Percentiles rank a stretch among this genome's conserved stretches.
Evolutionary conservation across 495 filamentous ascomycete species (phyloP).

Genomic region (Podospora didyma): DNA sequence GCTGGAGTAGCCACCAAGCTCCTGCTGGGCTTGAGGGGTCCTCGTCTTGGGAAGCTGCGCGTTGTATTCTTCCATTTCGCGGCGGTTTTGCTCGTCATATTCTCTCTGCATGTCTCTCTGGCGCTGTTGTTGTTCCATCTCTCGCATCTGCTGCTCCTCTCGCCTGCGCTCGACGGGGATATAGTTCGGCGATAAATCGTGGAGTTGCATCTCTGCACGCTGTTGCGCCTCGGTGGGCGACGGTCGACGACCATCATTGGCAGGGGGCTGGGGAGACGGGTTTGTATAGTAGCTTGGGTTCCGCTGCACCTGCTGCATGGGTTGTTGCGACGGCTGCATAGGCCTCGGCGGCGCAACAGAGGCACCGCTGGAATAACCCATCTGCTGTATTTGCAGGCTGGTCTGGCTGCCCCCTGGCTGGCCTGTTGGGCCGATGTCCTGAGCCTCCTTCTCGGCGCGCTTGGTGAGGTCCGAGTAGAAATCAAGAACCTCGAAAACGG

Average conservation of each 20-base stretch:
- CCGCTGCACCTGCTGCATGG: slow-evolving; percentile 44
- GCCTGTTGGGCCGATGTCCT: slow-evolving; percentile 69
- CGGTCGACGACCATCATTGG: slow-evolving; percentile 31
- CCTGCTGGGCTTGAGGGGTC: slow-evolving; percentile 28
- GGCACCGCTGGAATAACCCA: slow-evolving; percentile 58
- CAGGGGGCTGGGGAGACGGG: slow-evolving; percentile 22
- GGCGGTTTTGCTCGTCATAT: slow-evolving; percentile 61
- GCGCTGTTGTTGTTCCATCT: slow-evolving; percentile 6
- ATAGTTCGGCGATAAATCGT: slow-evolving; percentile 42
- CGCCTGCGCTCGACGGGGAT: slow-evolving; percentile 53
- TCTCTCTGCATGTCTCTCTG: slow-evolving; percentile 49
- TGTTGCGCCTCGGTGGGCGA: slow-evolving; percentile 41
- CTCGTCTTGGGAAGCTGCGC: slow-evolving; percentile 76
- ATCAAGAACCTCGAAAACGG: slow-evolving; percentile 92
- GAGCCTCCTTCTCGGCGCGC: slow-evolving; percentile 73
- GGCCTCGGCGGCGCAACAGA: slow-evolving; percentile 76
- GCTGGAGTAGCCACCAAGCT: slow-evolving; percentile 33
- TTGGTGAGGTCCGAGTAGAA: slow-evolving; percentile 97
- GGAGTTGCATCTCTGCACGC: slow-evolving; percentile 33
- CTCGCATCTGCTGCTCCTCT: slow-evolving; percentile 43
- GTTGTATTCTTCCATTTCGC: slow-evolving; percentile 81
- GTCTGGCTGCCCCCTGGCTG: slow-evolving; percentile 54
- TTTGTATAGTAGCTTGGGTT: slow-evolving; percentile 41
- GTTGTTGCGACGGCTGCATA: slow-evolving; percentile 31
- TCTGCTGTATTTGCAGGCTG: slow-evolving; percentile 47